These are phyloP conservation scores for Cladosporium phlei DNA, from an alignment of 2,329 filamentous ascomycete genomes.

Conservation along the genomic window DNA sequence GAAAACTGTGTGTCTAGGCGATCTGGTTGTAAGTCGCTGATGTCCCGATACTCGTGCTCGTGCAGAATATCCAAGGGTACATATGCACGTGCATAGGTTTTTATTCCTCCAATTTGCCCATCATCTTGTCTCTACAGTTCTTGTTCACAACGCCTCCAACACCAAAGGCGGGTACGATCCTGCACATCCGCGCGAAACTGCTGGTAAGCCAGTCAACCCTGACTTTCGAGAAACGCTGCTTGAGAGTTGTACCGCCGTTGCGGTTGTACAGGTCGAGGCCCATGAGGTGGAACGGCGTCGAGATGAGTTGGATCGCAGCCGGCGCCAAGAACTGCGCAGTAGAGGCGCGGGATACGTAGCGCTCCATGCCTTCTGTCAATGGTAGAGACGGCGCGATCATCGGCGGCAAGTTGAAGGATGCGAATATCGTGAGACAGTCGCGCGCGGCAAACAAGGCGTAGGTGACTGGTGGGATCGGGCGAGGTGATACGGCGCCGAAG, in stretches of 20 bases:
- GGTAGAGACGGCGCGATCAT: conserved; percentile 66
- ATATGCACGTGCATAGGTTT: not conserved
- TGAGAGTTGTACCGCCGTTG: conserved; percentile 43
- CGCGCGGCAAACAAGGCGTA: conserved; percentile 76
- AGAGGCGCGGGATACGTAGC: conserved; percentile 44
- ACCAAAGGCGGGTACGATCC: conserved; percentile 85
- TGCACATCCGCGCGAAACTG: conserved; percentile 68
- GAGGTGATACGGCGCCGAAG: conserved; percentile 60
- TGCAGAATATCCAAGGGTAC: not conserved
- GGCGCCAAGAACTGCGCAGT: conserved; percentile 77
- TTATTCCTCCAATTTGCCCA: conserved; percentile 53
- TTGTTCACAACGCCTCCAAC: conserved; percentile 82
- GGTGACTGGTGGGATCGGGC: conserved; percentile 61
- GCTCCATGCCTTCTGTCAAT: conserved; percentile 37
- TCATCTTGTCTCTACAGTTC: conserved; percentile 62
- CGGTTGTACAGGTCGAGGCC: conserved; percentile 85
- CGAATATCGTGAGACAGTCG: conserved; percentile 86
- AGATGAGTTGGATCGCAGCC: conserved; percentile 70
- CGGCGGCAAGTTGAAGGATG: conserved; percentile 83
- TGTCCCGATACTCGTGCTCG: not conserved
- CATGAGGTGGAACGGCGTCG: conserved; percentile 78
- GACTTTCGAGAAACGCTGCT: conserved; percentile 64
- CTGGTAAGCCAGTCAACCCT: conserved; percentile 71
- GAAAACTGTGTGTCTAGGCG: no score
- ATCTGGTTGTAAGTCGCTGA: not conserved